These are phyloP conservation scores for Psilocybe sp. DNA, from an alignment of 768 basidiomycete species.

Conservation along the genomic window DNA sequence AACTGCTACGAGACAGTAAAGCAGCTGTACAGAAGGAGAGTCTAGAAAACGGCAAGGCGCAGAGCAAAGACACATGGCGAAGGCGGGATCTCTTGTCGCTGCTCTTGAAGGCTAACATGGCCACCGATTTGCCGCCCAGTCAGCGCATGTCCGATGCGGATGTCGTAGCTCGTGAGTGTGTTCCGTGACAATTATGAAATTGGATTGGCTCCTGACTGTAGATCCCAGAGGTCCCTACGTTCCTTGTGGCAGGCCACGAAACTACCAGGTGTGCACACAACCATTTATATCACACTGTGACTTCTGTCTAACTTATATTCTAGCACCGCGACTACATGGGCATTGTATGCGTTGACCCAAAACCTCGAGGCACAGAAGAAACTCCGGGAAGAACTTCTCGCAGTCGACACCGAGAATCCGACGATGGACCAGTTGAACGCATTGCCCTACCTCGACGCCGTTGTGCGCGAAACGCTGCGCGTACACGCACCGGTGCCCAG, in stretches of 20 bases:
- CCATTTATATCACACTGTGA: background rate
- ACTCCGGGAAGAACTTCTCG: slow-evolving; percentile 56
- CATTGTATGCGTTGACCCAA: slow-evolving; percentile 52
- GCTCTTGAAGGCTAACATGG: slow-evolving; percentile 63
- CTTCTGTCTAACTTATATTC: background rate
- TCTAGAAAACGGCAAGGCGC: slow-evolving; percentile 22
- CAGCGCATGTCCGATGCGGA: slow-evolving; percentile 63
- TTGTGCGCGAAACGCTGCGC: slow-evolving; percentile 60
- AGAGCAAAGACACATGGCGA: slow-evolving; percentile 20
- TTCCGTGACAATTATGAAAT: background rate
- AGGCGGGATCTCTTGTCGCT: slow-evolving; percentile 59
- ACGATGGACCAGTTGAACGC: slow-evolving; percentile 67
- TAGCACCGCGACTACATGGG: slow-evolving; percentile 53
- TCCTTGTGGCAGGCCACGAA: slow-evolving; percentile 59
- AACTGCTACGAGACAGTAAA: slow-evolving; percentile 52
- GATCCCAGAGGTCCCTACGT: slow-evolving; percentile 54
- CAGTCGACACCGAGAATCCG: slow-evolving; percentile 52
- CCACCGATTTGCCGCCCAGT: slow-evolving; percentile 50
- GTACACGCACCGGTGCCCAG: slow-evolving; percentile 49
- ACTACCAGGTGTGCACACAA: slow-evolving; percentile 40
- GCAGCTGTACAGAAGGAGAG: slow-evolving; percentile 20
- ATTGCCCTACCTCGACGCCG: slow-evolving; percentile 68
- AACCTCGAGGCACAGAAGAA: slow-evolving; percentile 47
- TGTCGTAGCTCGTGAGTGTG: slow-evolving; percentile 48
- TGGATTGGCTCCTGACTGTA: background rate